Evolutionary conservation across 2,329 filamentous ascomycete species (phyloP), one percentile per base, ranked within the genome.

Genomic region (Leptographium procerum): DNA sequence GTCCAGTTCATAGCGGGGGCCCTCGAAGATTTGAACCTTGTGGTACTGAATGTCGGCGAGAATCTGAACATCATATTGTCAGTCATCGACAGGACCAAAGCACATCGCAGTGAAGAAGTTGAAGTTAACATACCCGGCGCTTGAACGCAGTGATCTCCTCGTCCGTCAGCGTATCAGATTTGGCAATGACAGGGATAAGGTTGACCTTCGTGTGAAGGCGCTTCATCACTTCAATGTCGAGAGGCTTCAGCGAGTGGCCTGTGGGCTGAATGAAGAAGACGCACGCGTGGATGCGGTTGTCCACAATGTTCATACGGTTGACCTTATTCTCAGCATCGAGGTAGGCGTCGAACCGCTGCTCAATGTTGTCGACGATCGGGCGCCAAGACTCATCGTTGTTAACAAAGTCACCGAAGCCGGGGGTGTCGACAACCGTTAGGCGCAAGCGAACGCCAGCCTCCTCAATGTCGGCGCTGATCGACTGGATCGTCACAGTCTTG

Each of bases 381-480:
- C 94, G 86, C 94, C 94, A 99, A 31, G 94, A 99, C 76, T 97
- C 94, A 69, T 97, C 94, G 72, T 99, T 99, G 87, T 99, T 99
- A 71, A 99, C 94, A 70, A 97, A 99, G 77, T 99, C 94, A 69
- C 94, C 94, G 68, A 99, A 99, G 63, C 94, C 94, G 50, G 94
- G 94, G 11, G 94, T 99, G 68, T 99, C 94, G 64, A 99, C 94
- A 57, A 99, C 94, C 14, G 92, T 99, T 72, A 99, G 76, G 61
- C 94, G 89, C 64, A 99, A 86, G 70, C 94, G 91, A 61, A 99
- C 94, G 64, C 94, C 94, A 64, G 96, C 96, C 79, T 99, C 94
- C 77, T 99, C 94, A 65, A 99, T 99, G 67, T 96, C 91, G 64
- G 91, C 88, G 70, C 91, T 95, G 73, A 95, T 95, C 26, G 91